Evolutionary conservation across 805 yeast species (phyloP), one percentile per base, ranked within the genome.

Genomic region (Priceomyces carsonii): DNA sequence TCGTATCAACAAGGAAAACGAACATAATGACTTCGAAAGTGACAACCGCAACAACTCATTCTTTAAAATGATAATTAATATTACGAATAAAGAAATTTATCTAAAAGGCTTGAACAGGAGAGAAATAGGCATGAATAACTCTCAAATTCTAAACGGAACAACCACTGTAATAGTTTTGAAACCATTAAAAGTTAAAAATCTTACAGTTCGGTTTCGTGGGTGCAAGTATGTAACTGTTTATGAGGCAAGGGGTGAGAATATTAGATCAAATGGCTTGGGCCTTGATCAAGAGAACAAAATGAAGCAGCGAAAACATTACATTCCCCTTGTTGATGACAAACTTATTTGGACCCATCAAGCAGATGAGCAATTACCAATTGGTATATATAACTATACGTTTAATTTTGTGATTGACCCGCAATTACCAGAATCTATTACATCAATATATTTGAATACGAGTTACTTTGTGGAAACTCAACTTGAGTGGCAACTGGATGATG

Each of bases 311-410:
- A 32, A 16, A 25, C 14, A 32, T 25, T 19, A 16, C 19, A 18
- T 30, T 6, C 14, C 15, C 9, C 10, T 32, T 7, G 15, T 32
- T n/a, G 35, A 32, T 12, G 35, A 32, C 6, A 26, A 7, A 5
- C 18, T 17, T 12, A 17, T 17, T 5, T 32, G 35, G 35, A 18
- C 13, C 6, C 35, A 32, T 18, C 29, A 15, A 14, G 16, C 10
- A 8, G 28, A 32, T 22, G 21, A 18, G 16, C 5, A 18, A 6
- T n/a, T 32, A 23, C 29, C 29, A 9, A 23, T 29, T 12, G 48
- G 47, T 6, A 33, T 42, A 4, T 47, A 47, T 18, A 39, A 42
- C 15, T 47, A 36, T 22, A 40, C 49, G 3, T 47, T 44, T 18
- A 26, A 30, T 8, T 47, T 47, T 28, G 19, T 40, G 12, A 36